Base-by-base conservation (phyloP, 164 flowering plant genomes). In the Piper betle region DNA sequence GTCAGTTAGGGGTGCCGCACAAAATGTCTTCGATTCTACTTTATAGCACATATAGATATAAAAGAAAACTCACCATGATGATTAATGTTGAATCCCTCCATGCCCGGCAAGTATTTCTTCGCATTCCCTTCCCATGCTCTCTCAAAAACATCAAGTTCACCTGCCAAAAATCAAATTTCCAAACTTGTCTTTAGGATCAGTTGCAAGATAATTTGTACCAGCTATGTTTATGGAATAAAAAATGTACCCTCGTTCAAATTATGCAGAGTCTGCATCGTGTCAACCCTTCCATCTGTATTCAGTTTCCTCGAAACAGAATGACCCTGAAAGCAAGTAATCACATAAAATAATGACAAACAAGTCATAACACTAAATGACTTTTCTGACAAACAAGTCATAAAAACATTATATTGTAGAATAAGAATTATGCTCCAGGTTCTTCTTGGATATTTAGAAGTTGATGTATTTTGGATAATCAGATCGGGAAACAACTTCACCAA, bases 261-360 rank as follows among this genome's bases (percentile, higher is more conserved):
- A 73, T 93, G 97, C 48, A 93, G 66, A 4, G 84, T 80, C 70
- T 90, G 96, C 74, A 75, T 54, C 2, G 84, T 80, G 18, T 85
- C 87, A 58, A 93, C 95, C 60, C 76, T 81, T 3, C 99, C 97
- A 81, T 85, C 89, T 6, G 97, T 61, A 46, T 78, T 73, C 33
- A 93, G 93, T 75, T 78, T 91, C 78, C 91, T 82, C 15, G 83
- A 81, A 33, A 88, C 75, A 0, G 97, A 77, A 71, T 86, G 99
- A 3, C 93, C 97, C 99, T 93, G 64, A 60, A 71, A 56, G 20
- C 59, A 56, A 37, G n/a, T 55, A 25, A 18, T 4, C 25, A 25
- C 38, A 4, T 18, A n/a, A 40, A 13, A 15, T 12, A 13, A 39
- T 11, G n/a, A 57, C 16, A 40, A 33, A 3, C n/a, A 6, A 16